These are phyloP conservation scores for Catharanthus roseus DNA, from an alignment of 257 asterid species.

Conservation along the genomic window DNA sequence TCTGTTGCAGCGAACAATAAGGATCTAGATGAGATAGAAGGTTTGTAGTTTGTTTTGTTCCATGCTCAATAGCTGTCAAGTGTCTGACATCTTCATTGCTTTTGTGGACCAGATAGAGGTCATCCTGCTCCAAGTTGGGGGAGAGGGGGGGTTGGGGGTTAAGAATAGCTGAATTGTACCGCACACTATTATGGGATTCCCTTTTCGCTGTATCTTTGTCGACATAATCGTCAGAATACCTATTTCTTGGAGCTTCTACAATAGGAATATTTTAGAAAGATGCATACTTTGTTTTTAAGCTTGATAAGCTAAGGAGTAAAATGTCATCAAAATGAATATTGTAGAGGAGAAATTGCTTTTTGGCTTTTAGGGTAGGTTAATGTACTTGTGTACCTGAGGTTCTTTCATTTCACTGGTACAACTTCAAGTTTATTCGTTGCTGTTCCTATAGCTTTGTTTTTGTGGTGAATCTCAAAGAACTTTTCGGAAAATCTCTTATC, in stretches of 20 bases:
- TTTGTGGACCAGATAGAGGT: background rate
- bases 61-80: background rate
- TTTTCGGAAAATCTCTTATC: background rate
- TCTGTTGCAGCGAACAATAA: constrained; percentile 34
- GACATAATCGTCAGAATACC: background rate
- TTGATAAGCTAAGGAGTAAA: too few relatives aligned
- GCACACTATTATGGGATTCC: background rate
- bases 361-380: background rate
- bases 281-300: background rate
- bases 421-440: background rate
- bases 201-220: background rate
- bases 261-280: background rate
- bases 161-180: background rate
- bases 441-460: background rate
- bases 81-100: background rate
- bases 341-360: background rate
- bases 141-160: background rate
- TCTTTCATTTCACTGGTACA: background rate
- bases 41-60: constrained; percentile 35
- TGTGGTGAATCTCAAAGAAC: background rate
- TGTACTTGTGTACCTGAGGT: background rate
- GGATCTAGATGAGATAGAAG: constrained; percentile 71
- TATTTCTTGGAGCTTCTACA: background rate
- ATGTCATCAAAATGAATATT: background rate
- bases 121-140: too few relatives aligned